A percentile compares a stretch with the other conserved stretches of the same genome.
phyloP scores from a whole-genome alignment of 1,139 yeast species.

The Debaryomyces singareniensis region DNA sequence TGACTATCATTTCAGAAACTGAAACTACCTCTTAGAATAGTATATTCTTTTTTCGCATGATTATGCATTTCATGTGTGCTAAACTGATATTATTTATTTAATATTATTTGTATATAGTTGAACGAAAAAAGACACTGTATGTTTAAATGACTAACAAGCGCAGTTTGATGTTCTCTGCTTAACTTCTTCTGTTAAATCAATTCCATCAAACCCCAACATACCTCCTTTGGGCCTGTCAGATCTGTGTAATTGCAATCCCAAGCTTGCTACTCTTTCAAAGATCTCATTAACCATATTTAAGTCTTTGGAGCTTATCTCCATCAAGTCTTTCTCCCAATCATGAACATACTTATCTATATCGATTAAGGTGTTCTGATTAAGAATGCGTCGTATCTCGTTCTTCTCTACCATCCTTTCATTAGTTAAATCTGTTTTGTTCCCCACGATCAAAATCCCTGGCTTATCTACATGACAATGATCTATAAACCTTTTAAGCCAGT shows the following conservation, averaged over 20 bases:
- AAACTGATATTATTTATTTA: too few species aligned
- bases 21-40: background rate
- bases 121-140: too few species aligned
- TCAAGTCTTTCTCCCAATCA: constrained; percentile 37
- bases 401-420: constrained; percentile 34
- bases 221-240: constrained; percentile 4
- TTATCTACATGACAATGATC: constrained; percentile 43
- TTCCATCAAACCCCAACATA: constrained; percentile 1
- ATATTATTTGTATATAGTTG: too few species aligned
- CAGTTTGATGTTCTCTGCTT: background rate
- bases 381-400: constrained; percentile 36
- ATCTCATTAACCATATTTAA: constrained; percentile 31
- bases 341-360: constrained; percentile 27
- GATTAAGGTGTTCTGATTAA: constrained; percentile 21
- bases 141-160: background rate
- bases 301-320: constrained; percentile 40
- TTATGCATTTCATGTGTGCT: too few species aligned
- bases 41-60: too few species aligned
- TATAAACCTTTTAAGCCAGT: constrained; percentile 48
- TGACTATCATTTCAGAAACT: constrained; percentile 1
- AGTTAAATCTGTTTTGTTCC: constrained; percentile 44
- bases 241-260: constrained; percentile 24
- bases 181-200: background rate
- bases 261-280: constrained; percentile 38
- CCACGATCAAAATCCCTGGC: constrained; percentile 50